Percentiles rank a stretch among this genome's conserved stretches.
These are phyloP conservation scores for Leishmania tarentolae DNA, from an alignment of 208 protist genomes.

Conservation along the genomic window DNA sequence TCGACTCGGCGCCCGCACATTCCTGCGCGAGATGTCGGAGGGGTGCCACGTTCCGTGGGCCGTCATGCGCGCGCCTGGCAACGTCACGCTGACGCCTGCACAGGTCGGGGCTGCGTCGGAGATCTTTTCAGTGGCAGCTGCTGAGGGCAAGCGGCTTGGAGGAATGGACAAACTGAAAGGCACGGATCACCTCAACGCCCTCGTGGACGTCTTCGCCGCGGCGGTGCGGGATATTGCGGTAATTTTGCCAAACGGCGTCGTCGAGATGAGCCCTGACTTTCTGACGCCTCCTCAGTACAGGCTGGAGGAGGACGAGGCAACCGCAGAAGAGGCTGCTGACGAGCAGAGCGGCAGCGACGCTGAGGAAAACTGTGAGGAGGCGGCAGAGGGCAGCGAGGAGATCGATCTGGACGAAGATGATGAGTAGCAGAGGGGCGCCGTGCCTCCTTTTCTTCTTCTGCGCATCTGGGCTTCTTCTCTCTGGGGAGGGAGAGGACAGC, in stretches of 20 bases:
- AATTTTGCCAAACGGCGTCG: conserved; percentile 80
- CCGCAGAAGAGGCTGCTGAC: conserved; percentile 29
- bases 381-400: conserved; percentile 31
- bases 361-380: conserved; percentile 20
- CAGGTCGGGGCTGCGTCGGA: conserved; percentile 57
- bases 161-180: conserved; percentile 33
- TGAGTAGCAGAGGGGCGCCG: neutral
- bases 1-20: conserved; percentile 76
- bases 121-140: conserved; percentile 62
- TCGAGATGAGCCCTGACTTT: conserved; percentile 79
- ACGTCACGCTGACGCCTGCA: conserved; percentile 47
- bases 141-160: conserved; percentile 48
- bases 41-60: conserved; percentile 82
- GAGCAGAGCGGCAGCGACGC: conserved; percentile 24
- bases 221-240: conserved; percentile 64
- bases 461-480: neutral
- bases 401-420: conserved; percentile 32
- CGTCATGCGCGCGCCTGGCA: conserved; percentile 67
- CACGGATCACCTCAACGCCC: conserved; percentile 46
- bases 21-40: conserved; percentile 83
- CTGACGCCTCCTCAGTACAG: conserved; percentile 77
- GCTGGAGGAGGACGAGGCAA: conserved; percentile 40
- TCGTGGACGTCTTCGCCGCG: conserved; percentile 50
- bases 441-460: conserved; percentile 12
- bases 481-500: neutral